phyloP scores from a whole-genome alignment of 2,329 filamentous ascomycete genomes.

The Elsinoe ampelina region DNA sequence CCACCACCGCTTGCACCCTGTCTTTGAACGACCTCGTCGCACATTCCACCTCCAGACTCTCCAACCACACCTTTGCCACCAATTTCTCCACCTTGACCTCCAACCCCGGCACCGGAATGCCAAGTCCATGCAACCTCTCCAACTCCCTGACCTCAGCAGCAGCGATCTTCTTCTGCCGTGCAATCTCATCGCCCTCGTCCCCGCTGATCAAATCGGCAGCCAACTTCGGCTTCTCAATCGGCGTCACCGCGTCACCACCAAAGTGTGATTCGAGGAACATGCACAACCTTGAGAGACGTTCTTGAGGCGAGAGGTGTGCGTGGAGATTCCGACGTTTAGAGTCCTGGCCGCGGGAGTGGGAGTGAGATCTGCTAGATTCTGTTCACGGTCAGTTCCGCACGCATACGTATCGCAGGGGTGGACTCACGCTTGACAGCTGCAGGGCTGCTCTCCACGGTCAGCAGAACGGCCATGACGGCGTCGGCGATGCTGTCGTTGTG shows the following conservation, averaged over 20 bases:
- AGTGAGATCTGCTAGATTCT: constrained; percentile 36
- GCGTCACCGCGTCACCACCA: constrained; percentile 68
- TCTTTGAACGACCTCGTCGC: constrained; percentile 64
- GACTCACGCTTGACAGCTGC: constrained; percentile 81
- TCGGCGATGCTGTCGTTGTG: constrained; percentile 98
- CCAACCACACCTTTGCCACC: constrained; percentile 81
- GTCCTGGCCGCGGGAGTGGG: constrained; percentile 38
- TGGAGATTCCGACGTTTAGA: constrained; percentile 57
- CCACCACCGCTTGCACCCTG: constrained; percentile 78
- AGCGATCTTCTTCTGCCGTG: constrained; percentile 47
- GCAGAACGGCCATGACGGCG: constrained; percentile 83
- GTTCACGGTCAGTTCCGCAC: constrained; percentile 14
- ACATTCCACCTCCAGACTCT: constrained; percentile 85
- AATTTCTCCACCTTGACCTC: constrained; percentile 82
- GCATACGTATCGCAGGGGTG: not conserved
- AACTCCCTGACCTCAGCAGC: constrained; percentile 48
- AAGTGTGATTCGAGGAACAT: constrained; percentile 98
- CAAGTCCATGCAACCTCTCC: constrained; percentile 67
- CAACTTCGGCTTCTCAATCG: constrained; percentile 59
- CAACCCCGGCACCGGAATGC: constrained; percentile 84
- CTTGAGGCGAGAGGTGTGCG: constrained; percentile 58
- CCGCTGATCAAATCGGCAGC: constrained; percentile 25
- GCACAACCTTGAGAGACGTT: constrained; percentile 75
- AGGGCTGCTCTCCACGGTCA: constrained; percentile 86
- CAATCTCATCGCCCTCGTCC: constrained; percentile 36